phyloP scores from a whole-genome alignment of 2,329 filamentous ascomycete genomes.

The Graphium sp. region DNA sequence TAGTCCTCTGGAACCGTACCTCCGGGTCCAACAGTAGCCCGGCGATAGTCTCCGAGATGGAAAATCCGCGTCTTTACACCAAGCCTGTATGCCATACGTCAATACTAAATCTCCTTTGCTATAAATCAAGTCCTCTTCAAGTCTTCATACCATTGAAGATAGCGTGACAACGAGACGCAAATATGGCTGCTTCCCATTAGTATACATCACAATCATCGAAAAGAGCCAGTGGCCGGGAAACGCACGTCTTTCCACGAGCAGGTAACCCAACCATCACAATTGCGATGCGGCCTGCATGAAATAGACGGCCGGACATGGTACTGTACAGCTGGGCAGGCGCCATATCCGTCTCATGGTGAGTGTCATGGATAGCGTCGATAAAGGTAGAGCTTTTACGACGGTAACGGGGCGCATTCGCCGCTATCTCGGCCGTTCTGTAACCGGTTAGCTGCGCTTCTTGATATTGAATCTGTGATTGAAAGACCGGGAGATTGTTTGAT shows the following conservation, averaged over 20 bases:
- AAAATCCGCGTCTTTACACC: constrained; percentile 98
- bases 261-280: constrained; percentile 95
- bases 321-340: constrained; percentile 95
- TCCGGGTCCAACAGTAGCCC: constrained; percentile 72
- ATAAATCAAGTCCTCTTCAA: constrained; percentile 1
- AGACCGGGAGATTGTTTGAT: neutral
- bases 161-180: constrained; percentile 85
- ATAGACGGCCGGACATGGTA: constrained; percentile 90
- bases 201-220: neutral
- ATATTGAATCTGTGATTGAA: neutral
- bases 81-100: constrained; percentile 35
- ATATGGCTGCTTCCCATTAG: constrained; percentile 47
- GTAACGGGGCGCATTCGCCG: constrained; percentile 78
- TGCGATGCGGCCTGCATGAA: constrained; percentile 91
- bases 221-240: constrained; percentile 7
- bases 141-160: constrained; percentile 69
- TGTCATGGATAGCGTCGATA: constrained; percentile 92
- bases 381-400: constrained; percentile 89
- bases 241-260: constrained; percentile 84
- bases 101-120: neutral
- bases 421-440: constrained; percentile 71
- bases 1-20: constrained; percentile 89
- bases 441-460: constrained; percentile 7
- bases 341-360: constrained; percentile 64
- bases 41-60: constrained; percentile 88